A percentile compares a stretch with the other conserved stretches of the same genome.
phyloP scores from a whole-genome alignment of 2,329 filamentous ascomycete species.

The Calonectria montana region DNA sequence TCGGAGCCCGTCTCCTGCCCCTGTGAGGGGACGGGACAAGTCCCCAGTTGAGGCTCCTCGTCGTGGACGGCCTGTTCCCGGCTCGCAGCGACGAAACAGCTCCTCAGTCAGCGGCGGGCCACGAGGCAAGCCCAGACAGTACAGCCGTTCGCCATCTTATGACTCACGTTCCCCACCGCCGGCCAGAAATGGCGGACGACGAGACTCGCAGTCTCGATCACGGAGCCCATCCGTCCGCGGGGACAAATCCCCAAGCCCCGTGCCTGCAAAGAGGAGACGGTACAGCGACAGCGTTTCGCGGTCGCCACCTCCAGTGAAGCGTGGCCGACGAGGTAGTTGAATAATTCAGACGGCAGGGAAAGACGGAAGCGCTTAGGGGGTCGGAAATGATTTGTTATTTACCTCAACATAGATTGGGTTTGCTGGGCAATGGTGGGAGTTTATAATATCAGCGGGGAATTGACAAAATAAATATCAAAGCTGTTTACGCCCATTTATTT shows the following conservation, averaged over 20 bases:
- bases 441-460: constrained; percentile 35
- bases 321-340: constrained; percentile 44
- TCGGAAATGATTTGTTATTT: constrained; percentile 22
- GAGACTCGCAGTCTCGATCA: constrained; percentile 40
- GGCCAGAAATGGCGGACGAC: constrained; percentile 34
- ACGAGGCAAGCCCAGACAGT: constrained; percentile 35
- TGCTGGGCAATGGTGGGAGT: constrained; percentile 27
- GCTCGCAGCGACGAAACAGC: constrained; percentile 45
- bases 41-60: constrained; percentile 37
- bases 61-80: constrained; percentile 37
- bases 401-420: constrained; percentile 31
- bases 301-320: constrained; percentile 48
- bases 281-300: constrained; percentile 47
- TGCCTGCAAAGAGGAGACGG: constrained; percentile 44
- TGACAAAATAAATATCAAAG: constrained; percentile 32
- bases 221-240: constrained; percentile 34
- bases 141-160: constrained; percentile 48
- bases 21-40: constrained; percentile 35
- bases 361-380: constrained; percentile 9
- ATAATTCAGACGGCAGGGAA: not conserved
- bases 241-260: constrained; percentile 40
- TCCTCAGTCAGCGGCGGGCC: constrained; percentile 48
- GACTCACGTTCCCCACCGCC: constrained; percentile 45
- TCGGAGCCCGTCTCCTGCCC: constrained; percentile 36
- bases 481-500: constrained; percentile 26